phyloP scores from a whole-genome alignment of 371 early-diverging fungal genomes.

The Mucor lusitanicus region DNA sequence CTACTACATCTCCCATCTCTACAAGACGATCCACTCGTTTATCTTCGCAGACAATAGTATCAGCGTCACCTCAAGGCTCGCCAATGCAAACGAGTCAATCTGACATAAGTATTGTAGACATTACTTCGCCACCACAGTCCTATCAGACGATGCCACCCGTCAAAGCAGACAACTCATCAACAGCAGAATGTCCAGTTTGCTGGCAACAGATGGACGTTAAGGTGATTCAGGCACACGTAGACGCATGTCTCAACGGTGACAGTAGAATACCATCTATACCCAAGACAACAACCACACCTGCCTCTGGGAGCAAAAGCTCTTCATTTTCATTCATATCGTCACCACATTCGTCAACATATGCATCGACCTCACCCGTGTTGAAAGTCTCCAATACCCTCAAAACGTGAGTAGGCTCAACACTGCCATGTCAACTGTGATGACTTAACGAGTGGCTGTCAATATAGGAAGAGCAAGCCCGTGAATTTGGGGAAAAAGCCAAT shows the following conservation, averaged over 20 bases:
- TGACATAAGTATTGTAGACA: not conserved
- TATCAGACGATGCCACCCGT: not conserved
- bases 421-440: not conserved
- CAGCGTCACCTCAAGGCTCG: not conserved
- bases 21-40: conserved; percentile 7
- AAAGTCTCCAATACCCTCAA: not conserved
- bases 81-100: not conserved
- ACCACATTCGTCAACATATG: not conserved
- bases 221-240: not conserved
- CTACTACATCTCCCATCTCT: not conserved
- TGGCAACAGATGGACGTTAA: conserved; percentile 6
- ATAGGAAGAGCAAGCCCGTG: not conserved
- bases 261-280: conserved; percentile 1
- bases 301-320: not conserved
- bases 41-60: not conserved
- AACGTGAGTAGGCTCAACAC: not conserved
- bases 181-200: conserved; percentile 27
- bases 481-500: conserved; percentile 13
- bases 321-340: conserved; percentile 1
- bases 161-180: not conserved
- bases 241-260: conserved; percentile 21
- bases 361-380: not conserved
- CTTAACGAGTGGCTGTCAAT: not conserved
- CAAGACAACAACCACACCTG: not conserved
- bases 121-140: not conserved